Evolutionary conservation across 2,329 filamentous ascomycete species (phyloP), one percentile per base, ranked within the genome.

Genomic region (Aspergillus ochraceus): DNA sequence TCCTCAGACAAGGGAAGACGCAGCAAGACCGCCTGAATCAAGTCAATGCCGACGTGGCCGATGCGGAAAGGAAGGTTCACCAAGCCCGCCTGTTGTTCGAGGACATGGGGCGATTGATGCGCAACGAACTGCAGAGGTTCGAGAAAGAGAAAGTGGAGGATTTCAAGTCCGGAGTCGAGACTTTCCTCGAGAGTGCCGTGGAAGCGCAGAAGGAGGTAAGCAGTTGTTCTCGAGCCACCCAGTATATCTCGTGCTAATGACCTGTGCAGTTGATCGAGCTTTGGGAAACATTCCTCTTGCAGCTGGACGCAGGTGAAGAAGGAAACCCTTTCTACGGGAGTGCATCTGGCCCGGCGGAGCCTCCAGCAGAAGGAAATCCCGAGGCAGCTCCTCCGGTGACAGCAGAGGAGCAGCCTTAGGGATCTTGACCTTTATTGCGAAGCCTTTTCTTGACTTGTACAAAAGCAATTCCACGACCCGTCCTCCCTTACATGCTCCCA

Each of bases 111-210:
- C 85, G 92, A 12, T 80, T 97, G 71, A 95, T 99, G 92, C 87
- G 92, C 61, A 84, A 84, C 39, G 95, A 99, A 76, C 82, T 99
- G 66, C 95, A 98, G 70, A 85, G 93, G 19, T 99, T 99, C 71
- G 95, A 99, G 79, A 86, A 86, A 69, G 95, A 99, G 78, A 99
- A 99, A 81, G 95, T 99, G 3, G 95, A 99, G 74, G 95, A 99
- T 74, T 99, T 99, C 77, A 99, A 99, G 83, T 95, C 90, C 63
- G 94, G 93, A 0, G 93, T 99, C 2, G 95, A 99, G 80, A 99
- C 95, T 1, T 99, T 97, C 78, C 78, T 99, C 68, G 95, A 99
- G 81, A 93, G 95, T 71, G 92, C 95, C 3, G 92, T 99, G 4
- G 95, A 99, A 78, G 95, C 94, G 57, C 95, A 99, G 80, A 99